Evolutionary conservation across 345 rosid species (phyloP).

Genomic region (Populus pruinosa): DNA sequence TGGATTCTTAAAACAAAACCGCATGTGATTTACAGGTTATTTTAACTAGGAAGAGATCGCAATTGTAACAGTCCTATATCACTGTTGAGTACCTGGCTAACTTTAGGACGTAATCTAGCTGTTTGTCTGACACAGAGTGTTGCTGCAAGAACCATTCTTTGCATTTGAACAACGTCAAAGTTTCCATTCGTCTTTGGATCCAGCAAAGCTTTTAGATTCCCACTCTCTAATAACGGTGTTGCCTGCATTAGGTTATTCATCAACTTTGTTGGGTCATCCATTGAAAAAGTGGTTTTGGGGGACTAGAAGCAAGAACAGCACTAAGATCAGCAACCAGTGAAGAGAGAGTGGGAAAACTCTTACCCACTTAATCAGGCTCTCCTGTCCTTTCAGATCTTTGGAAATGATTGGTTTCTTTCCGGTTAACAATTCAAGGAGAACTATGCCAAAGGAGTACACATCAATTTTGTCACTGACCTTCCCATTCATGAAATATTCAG

Average conservation of each 20-base stretch:
- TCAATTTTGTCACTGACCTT: slow-evolving; percentile 24
- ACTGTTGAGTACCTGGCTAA: slow-evolving; percentile 12
- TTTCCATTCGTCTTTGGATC: slow-evolving; percentile 11
- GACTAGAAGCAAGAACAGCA: not conserved
- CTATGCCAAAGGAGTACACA: slow-evolving; percentile 28
- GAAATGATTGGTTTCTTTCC: slow-evolving; percentile 21
- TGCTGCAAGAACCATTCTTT: slow-evolving; percentile 22
- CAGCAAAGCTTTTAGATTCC: slow-evolving; percentile 15
- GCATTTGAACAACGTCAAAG: slow-evolving; percentile 5
- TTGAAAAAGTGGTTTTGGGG: not conserved
- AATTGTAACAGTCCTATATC: not conserved
- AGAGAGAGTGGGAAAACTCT: not conserved
- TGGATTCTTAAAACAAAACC: not conserved
- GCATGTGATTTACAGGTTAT: not conserved
- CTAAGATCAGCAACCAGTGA: not conserved
- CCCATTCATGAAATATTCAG: slow-evolving; percentile 31
- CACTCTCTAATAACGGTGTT: slow-evolving; percentile 17
- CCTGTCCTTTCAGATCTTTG: slow-evolving; percentile 8
- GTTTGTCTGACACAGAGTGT: slow-evolving; percentile 21
- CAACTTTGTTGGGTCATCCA: not conserved
- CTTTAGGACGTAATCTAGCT: slow-evolving; percentile 19
- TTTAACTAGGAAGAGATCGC: not conserved
- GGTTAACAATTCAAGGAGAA: slow-evolving; percentile 23
- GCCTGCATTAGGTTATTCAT: slow-evolving; percentile 23
- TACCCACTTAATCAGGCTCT: slow-evolving; percentile 25